phyloP scores from a whole-genome alignment of 495 filamentous ascomycete genomes.

The Emericellopsis terricola region DNA sequence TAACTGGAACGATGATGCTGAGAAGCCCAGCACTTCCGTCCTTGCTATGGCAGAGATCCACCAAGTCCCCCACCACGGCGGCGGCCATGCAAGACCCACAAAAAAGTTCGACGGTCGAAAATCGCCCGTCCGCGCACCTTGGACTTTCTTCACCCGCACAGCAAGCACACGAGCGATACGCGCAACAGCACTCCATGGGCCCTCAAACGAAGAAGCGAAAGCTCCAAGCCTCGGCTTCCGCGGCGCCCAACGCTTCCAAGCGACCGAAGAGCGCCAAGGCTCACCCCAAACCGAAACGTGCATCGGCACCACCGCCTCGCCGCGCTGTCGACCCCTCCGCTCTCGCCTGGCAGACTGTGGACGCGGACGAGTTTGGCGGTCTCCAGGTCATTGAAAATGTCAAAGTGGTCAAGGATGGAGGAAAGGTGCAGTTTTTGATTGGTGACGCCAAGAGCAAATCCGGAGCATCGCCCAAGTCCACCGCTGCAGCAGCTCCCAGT shows the following conservation, averaged over 20 bases:
- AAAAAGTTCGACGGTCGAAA: no score
- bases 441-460: no score
- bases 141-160: background rate
- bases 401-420: constrained; percentile 46
- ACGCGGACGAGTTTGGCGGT: constrained; percentile 86
- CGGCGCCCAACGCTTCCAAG: constrained; percentile 8
- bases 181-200: background rate
- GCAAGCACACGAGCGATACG: background rate
- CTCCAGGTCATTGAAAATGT: constrained; percentile 86
- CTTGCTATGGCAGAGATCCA: no score
- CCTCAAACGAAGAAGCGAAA: constrained; percentile 1
- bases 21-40: no score
- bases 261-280: constrained; percentile 1
- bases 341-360: constrained; percentile 65
- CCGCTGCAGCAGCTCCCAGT: constrained; percentile 4
- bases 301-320: constrained; percentile 9
- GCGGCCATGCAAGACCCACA: no score
- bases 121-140: no score
- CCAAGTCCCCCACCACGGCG: no score
- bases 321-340: constrained; percentile 33
- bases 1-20: no score
- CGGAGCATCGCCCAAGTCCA: background rate
- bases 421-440: constrained; percentile 34
- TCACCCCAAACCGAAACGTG: background rate
- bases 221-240: background rate